phyloP scores from a whole-genome alignment of 1,284 basidiomycete species.

The Boletus hoseneyae region DNA sequence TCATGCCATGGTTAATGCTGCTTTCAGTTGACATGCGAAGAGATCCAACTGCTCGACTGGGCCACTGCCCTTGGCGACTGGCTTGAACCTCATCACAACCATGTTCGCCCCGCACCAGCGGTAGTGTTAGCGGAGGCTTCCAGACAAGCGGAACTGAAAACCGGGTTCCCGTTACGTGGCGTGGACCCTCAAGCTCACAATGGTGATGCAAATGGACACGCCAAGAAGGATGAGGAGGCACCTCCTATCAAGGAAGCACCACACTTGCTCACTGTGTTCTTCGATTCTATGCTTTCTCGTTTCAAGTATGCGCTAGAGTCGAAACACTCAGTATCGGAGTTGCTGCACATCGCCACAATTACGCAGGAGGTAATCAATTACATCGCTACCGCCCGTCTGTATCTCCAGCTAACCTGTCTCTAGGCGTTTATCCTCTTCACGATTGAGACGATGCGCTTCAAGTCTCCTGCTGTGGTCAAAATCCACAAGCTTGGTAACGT shows the following conservation, averaged over 20 bases:
- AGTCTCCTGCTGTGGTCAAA: constrained; percentile 62
- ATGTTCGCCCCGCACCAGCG: constrained; percentile 63
- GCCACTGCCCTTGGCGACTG: constrained; percentile 61
- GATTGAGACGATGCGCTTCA: constrained; percentile 68
- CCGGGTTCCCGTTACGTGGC: constrained; percentile 62
- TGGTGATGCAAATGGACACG: constrained; percentile 45
- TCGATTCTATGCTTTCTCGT: constrained; percentile 55
- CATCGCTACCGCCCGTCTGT: constrained; percentile 3
- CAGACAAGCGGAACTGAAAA: constrained; percentile 65
- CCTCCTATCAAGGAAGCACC: constrained; percentile 61
- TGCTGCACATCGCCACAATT: constrained; percentile 66
- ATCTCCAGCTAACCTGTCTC: constrained; percentile 4
- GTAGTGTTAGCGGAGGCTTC: constrained; percentile 70
- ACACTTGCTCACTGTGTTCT: constrained; percentile 50
- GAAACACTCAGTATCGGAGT: constrained; percentile 42
- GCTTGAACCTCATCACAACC: constrained; percentile 71
- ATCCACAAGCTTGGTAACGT: constrained; percentile 68
- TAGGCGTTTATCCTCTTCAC: constrained; percentile 68
- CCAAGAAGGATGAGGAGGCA: constrained; percentile 68
- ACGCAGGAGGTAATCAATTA: constrained; percentile 60
- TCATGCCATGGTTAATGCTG: constrained; percentile 3
- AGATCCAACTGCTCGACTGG: constrained; percentile 55
- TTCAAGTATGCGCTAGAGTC: constrained; percentile 44
- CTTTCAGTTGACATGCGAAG: constrained; percentile 60
- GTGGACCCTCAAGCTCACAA: constrained; percentile 49